Evolutionary conservation across 441 rosid genomes (phyloP).

Genomic region (Rhodomyrtus psidioides): DNA sequence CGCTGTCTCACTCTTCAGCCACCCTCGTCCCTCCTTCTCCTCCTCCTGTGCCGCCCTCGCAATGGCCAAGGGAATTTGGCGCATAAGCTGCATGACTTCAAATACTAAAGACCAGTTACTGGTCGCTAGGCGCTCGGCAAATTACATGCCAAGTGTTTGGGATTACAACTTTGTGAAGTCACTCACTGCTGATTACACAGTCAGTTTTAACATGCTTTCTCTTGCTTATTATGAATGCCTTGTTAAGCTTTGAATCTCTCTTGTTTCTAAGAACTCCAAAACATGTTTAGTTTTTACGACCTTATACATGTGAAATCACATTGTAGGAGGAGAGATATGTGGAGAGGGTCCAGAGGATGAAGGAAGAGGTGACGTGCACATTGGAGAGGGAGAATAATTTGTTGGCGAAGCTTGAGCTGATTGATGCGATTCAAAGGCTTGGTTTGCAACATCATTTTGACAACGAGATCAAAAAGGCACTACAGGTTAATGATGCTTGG

Average conservation of each 20-base stretch:
- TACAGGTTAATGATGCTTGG: neutral
- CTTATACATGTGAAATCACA: neutral
- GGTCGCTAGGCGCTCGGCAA: neutral
- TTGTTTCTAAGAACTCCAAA: neutral
- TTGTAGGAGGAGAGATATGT: neutral
- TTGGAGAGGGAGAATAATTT: neutral
- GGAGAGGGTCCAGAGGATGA: neutral
- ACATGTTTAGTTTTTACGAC: neutral
- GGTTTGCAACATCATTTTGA: constrained; percentile 23
- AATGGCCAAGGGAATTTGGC: neutral
- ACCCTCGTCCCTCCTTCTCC: neutral
- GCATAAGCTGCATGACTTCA: neutral
- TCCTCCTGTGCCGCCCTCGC: neutral
- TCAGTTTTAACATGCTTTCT: neutral
- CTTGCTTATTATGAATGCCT: neutral
- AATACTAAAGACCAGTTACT: neutral
- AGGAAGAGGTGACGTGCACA: neutral
- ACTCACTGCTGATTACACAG: neutral
- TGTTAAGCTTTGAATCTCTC: neutral
- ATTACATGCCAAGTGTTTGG: neutral
- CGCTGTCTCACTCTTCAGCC: neutral
- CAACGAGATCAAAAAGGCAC: constrained; percentile 9
- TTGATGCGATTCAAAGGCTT: constrained; percentile 22
- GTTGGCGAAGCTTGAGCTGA: neutral
- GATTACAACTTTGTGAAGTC: neutral